Percentiles rank a stretch among this genome's conserved stretches.
Conservation (phyloP, 164 flowering plant species). For the Macadamia integrifolia region DNA sequence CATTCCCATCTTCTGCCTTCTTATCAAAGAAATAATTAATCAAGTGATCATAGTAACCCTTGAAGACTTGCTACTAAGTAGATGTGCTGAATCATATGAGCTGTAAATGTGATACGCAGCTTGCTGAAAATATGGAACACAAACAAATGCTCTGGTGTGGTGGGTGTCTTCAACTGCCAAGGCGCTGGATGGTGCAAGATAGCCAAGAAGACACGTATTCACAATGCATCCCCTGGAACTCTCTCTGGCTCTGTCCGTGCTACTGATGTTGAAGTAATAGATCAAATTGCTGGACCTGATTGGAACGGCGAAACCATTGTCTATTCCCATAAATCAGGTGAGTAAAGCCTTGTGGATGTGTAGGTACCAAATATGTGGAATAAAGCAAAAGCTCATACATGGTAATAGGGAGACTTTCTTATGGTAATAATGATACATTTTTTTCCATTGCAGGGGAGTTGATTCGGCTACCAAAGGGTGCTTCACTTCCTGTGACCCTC, state of each 20-base stretch:
- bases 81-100: no score
- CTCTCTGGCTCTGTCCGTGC: conserved; percentile 61
- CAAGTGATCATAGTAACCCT: no score
- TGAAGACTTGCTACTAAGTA: no score
- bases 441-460: no score
- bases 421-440: neutral
- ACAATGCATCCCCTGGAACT: conserved; percentile 75
- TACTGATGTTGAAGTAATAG: conserved; percentile 55
- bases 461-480: neutral
- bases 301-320: conserved; percentile 71
- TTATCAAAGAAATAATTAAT: no score
- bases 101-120: conserved; percentile 34
- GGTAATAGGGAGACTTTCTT: neutral
- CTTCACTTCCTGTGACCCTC: no score
- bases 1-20: no score
- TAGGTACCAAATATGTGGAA: neutral
- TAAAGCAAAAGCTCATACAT: neutral
- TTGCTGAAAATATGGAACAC: conserved; percentile 89
- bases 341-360: neutral
- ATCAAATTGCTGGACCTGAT: conserved; percentile 55
- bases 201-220: conserved; percentile 77
- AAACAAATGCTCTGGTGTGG: conserved; percentile 83
- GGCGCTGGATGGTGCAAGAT: conserved; percentile 97
- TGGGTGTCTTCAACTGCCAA: conserved; percentile 97
- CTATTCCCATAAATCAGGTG: conserved; percentile 64